Percentiles rank a stretch among this genome's conserved stretches.
Evolutionary conservation across 1,139 yeast genomes (phyloP).

Genomic region (Lodderomyces theae): DNA sequence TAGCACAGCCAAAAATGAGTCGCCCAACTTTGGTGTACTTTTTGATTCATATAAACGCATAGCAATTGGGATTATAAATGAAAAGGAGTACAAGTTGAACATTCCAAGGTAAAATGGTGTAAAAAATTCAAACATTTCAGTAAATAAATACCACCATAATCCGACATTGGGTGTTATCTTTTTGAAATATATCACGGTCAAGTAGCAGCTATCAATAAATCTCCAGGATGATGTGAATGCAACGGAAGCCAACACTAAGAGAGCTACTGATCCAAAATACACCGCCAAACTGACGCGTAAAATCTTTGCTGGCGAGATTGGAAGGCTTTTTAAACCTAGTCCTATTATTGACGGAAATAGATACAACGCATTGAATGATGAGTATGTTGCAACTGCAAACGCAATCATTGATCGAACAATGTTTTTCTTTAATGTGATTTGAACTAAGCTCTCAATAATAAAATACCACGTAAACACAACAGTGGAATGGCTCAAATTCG

Average conservation of each 20-base stretch:
- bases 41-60: conserved; percentile 51
- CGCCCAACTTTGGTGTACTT: conserved; percentile 21
- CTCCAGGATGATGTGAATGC: conserved; percentile 34
- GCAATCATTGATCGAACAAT: conserved; percentile 47
- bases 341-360: conserved; percentile 55
- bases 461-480: conserved; percentile 57
- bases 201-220: conserved; percentile 62
- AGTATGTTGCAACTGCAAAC: conserved; percentile 62
- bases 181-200: conserved; percentile 55
- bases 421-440: conserved; percentile 41
- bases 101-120: conserved; percentile 78
- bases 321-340: conserved; percentile 23
- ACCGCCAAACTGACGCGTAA: conserved; percentile 20
- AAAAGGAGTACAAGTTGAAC: conserved; percentile 71
- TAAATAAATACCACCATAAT: conserved; percentile 97
- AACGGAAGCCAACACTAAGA: conserved; percentile 36
- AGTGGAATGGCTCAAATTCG: conserved; percentile 71
- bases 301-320: conserved; percentile 12
- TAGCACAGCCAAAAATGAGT: conserved; percentile 67
- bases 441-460: conserved; percentile 49
- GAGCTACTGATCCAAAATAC: conserved; percentile 25
- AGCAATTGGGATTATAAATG: conserved; percentile 73
- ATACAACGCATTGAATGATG: conserved; percentile 61
- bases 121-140: conserved; percentile 91
- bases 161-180: conserved; percentile 86